Evolutionary conservation across 495 filamentous ascomycete genomes (phyloP), one percentile per base, ranked within the genome.

Genomic region (Tuber melanosporum): DNA sequence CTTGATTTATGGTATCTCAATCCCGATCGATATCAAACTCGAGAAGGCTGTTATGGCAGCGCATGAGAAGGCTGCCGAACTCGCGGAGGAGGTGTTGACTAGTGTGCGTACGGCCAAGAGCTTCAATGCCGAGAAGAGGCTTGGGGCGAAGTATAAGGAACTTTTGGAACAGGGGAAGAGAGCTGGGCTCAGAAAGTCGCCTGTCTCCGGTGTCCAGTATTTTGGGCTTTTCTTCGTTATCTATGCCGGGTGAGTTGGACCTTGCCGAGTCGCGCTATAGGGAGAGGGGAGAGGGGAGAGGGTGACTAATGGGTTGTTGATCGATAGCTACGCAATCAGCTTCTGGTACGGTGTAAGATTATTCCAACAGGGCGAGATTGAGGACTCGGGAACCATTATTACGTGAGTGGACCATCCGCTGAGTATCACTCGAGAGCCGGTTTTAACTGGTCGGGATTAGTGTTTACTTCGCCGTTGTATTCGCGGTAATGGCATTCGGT

Each of bases 21-120:
- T 91, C 8, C 89, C 89, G 0, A 84, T 90, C 22, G 85, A 90
- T 26, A 85, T 91, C 46, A 90, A 87, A 81, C 85, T 86, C 20
- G 86, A 87, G 45, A 86, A 89, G 82, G 86, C 86, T 32, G 87
- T 89, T 32, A 86, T 91, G 78, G 85, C 87, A 76, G 86, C 87
- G 7, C 88, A 91, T 72, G 89, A 87, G 36, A 87, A 90, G 70
- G 90, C 90, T 0, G 89, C 89, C 0, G 87, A 87, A 32, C 84
- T 90, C 17, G 89, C 90, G 14, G 89, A 89, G 74, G 90, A 91
- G 77, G 84, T 86, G 1, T 86, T 90, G 57, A 81, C 85, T 22
- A 88, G 88, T 5, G 86, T 91, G 36, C 83, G 89, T 62, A 91
- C 91, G 84, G 85, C 91, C 57, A 86, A 88, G 42, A 91, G 90